These are phyloP conservation scores for Lachnellula arida DNA, from an alignment of 2,329 filamentous ascomycete species.

Conservation along the genomic window DNA sequence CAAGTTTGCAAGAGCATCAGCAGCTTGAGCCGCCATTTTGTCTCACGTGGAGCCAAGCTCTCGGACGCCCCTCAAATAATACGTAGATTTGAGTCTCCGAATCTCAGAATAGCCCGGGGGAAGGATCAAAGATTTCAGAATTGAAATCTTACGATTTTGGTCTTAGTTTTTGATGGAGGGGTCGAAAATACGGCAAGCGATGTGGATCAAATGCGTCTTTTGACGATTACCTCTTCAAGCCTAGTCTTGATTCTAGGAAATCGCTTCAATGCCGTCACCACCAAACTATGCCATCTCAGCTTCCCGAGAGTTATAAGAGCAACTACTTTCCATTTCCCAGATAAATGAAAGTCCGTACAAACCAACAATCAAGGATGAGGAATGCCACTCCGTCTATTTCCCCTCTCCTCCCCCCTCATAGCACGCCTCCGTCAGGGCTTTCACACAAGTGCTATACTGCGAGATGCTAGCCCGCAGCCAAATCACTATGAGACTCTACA, in stretches of 20 bases:
- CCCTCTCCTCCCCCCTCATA: constrained; percentile 18
- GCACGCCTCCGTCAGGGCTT: constrained; percentile 33
- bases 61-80: not conserved
- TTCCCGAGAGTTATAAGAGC: too few relatives aligned
- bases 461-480: constrained; percentile 32
- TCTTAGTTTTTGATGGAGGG: not conserved
- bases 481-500: constrained; percentile 83
- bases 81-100: not conserved
- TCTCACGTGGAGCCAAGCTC: constrained; percentile 3
- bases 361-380: constrained; percentile 49
- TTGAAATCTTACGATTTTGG: too few relatives aligned
- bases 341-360: not conserved
- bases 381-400: constrained; percentile 50
- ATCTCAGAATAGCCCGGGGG: not conserved
- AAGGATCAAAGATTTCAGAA: too few relatives aligned
- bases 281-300: too few relatives aligned
- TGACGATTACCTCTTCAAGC: not conserved
- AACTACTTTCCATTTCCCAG: not conserved
- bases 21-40: constrained; percentile 27
- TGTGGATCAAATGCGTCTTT: not conserved
- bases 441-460: constrained; percentile 38
- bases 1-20: constrained; percentile 96
- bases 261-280: constrained; percentile 9
- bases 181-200: not conserved
- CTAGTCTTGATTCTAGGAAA: not conserved